These are phyloP conservation scores for Blastosporella zonata DNA, from an alignment of 1,284 basidiomycete genomes.

Conservation along the genomic window DNA sequence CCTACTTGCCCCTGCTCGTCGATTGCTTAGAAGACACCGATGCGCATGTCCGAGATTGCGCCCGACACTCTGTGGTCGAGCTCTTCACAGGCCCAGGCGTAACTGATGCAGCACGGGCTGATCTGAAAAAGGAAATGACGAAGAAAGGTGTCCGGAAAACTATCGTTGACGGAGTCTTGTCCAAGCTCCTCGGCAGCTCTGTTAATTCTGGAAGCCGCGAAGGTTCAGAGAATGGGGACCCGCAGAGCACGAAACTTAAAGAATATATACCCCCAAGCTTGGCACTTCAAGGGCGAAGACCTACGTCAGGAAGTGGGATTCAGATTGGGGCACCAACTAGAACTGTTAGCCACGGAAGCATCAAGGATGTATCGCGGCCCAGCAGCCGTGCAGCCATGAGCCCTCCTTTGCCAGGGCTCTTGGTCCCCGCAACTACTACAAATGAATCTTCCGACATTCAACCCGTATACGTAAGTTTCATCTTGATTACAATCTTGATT, in stretches of 20 bases:
- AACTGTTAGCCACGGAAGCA: constrained; percentile 46
- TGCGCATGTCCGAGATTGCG: constrained; percentile 83
- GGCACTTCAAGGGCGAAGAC: constrained; percentile 51
- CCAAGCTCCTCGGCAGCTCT: constrained; percentile 52
- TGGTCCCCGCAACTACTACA: constrained; percentile 36
- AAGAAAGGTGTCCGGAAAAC: constrained; percentile 85
- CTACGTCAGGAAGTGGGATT: constrained; percentile 36
- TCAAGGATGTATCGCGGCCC: constrained; percentile 49
- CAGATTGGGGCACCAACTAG: constrained; percentile 38
- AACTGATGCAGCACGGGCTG: constrained; percentile 82
- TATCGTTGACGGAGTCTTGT: constrained; percentile 71
- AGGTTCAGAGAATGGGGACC: constrained; percentile 60
- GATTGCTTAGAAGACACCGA: constrained; percentile 89
- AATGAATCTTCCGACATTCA: constrained; percentile 50
- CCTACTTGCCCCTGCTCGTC: constrained; percentile 80
- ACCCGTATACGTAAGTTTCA: constrained; percentile 65
- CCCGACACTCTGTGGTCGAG: constrained; percentile 76
- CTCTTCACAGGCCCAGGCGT: constrained; percentile 83
- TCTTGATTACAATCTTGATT: constrained; percentile 2
- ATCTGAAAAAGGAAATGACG: constrained; percentile 89
- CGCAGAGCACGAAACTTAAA: constrained; percentile 36
- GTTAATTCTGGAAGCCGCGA: constrained; percentile 48
- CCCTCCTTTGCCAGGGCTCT: constrained; percentile 39
- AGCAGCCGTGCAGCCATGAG: constrained; percentile 53
- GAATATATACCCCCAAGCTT: constrained; percentile 76